A percentile compares a stretch with the other conserved stretches of the same genome.
These are phyloP conservation scores for Candida boleticola DNA, from an alignment of 805 yeast genomes.

Conservation along the genomic window DNA sequence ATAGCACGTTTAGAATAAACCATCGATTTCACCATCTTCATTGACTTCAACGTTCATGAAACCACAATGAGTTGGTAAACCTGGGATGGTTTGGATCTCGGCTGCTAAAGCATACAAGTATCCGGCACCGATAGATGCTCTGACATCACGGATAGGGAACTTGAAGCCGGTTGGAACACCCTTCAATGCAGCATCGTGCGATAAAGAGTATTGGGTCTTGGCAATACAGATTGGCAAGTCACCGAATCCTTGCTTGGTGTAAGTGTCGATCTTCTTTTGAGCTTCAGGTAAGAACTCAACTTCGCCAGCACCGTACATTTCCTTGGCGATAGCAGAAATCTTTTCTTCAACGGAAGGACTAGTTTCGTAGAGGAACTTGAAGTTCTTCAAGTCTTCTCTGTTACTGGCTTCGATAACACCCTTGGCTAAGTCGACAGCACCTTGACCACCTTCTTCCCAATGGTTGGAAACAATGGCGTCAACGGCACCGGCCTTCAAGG, in stretches of 20 bases:
- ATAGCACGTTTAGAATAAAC: conserved; percentile 50
- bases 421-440: conserved; percentile 71
- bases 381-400: conserved; percentile 36
- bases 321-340: conserved; percentile 62
- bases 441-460: conserved; percentile 85
- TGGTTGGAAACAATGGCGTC: conserved; percentile 82
- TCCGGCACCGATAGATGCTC: conserved; percentile 80
- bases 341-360: conserved; percentile 68
- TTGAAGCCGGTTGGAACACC: conserved; percentile 81
- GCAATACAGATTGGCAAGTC: conserved; percentile 82
- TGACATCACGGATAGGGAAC: conserved; percentile 78
- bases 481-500: conserved; percentile 73
- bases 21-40: conserved; percentile 79
- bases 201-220: conserved; percentile 80
- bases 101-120: conserved; percentile 83
- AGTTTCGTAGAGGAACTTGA: conserved; percentile 58
- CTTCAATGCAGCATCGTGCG: conserved; percentile 78
- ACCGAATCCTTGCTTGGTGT: conserved; percentile 73
- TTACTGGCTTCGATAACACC: conserved; percentile 66
- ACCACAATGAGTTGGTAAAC: conserved; percentile 81
- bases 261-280: conserved; percentile 61
- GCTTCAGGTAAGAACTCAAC: conserved; percentile 72
- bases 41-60: conserved; percentile 84
- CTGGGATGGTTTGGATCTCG: conserved; percentile 84
- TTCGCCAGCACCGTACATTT: conserved; percentile 76